Evolutionary conservation across 2,329 filamentous ascomycete genomes (phyloP), one percentile per base, ranked within the genome.

Genomic region (Byssothecium circinans): DNA sequence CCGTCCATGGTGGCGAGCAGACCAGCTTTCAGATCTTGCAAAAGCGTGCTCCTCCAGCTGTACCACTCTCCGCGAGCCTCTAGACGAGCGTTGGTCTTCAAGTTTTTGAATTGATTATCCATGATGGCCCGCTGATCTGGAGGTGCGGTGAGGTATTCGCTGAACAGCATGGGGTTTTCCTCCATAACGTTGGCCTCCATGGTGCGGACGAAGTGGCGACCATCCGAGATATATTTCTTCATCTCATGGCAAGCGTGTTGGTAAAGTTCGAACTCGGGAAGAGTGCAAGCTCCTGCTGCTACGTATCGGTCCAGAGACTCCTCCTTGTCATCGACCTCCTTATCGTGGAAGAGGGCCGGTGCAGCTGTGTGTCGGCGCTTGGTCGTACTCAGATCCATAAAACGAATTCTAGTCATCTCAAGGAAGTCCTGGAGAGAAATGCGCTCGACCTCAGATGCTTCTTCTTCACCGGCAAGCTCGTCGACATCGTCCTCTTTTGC

Each of bases 61-160:
- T 99, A 99, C 94, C 94, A 99, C 77, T 94, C 91, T 47, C 89
- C 90, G 68, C 96, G 96, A 74, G 92, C 96, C 42, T 91, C 78
- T 12, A 96, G 79, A 20, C 94, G 83, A 14, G 92, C 90, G 68
- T 95, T 88, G 0, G 90, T 91, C 76, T 96, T 97, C 71, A 96
- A 88, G 64, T 97, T 96, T 71, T 95, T 94, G 78, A 99, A 94
- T 67, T 97, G 91, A 56, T 89, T 94, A 74, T 99, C 92, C 86
- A 99, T 95, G 43, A 95, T 79, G 3, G 83, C 74, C 63, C 89
- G 91, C 66, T 95, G 85, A 53, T 95, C 89, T 0, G 90, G 83
- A 0, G 88, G 82, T 20, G 92, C 92, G 8, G 86, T 85, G 54
- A 95, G 84, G 67, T 99, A 99, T 67, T 97, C 94, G 49, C 84